Percentiles rank a stretch among this genome's conserved stretches.
phyloP scores from a whole-genome alignment of 306 rosid species.

The Trifolium pratense region DNA sequence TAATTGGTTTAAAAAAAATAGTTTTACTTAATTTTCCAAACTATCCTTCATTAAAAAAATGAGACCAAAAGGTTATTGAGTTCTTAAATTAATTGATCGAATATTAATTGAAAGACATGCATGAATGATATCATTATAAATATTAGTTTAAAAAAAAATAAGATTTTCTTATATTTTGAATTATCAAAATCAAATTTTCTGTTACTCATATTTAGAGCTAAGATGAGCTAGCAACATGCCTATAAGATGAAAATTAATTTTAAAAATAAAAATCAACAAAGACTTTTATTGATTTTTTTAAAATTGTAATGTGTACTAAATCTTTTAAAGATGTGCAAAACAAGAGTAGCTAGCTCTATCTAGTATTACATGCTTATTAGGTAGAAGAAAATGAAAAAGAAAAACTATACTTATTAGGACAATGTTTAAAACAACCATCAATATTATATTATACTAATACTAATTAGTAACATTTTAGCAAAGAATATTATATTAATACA shows the following conservation, averaged over 20 bases:
- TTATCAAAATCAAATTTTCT: no score
- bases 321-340: neutral
- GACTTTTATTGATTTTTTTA: neutral
- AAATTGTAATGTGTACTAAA: neutral
- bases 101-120: no score
- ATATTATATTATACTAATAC: neutral
- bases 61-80: no score
- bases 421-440: neutral
- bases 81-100: no score
- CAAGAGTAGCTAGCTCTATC: neutral
- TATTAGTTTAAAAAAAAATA: no score
- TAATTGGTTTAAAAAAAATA: no score
- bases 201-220: no score
- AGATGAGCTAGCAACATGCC: neutral
- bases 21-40: neutral
- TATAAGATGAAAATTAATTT: neutral
- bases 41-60: neutral
- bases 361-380: neutral
- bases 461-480: no score
- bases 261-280: neutral
- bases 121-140: no score
- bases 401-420: neutral
- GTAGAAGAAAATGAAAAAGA: neutral
- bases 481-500: neutral
- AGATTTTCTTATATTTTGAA: no score